phyloP scores from a whole-genome alignment of 257 asterid species.

The Gynochthodes officinalis region DNA sequence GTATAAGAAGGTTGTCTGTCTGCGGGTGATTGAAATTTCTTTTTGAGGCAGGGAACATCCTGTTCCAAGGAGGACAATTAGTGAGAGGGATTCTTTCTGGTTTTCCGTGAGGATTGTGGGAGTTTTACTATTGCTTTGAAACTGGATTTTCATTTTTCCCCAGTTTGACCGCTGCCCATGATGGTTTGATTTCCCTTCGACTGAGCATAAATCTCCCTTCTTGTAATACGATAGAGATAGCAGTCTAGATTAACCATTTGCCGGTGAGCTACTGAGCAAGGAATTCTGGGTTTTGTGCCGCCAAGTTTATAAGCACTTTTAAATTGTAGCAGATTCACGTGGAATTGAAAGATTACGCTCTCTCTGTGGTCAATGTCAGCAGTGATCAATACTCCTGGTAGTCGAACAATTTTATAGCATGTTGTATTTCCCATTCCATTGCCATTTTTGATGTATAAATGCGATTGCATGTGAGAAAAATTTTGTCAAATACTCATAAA shows the following conservation, averaged over 20 bases:
- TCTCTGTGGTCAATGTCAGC: slow-evolving; percentile 19
- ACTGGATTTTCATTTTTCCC: slow-evolving; percentile 20
- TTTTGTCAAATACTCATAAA: slow-evolving; percentile 34
- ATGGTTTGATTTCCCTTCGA: slow-evolving; percentile 33
- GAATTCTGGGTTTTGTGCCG: slow-evolving; percentile 18
- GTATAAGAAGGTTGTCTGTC: not conserved
- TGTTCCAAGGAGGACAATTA: slow-evolving; percentile 10
- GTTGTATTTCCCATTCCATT: slow-evolving; percentile 48
- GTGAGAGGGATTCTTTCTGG: slow-evolving; percentile 8
- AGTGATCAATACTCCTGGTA: slow-evolving; percentile 12
- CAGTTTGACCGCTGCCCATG: slow-evolving; percentile 21
- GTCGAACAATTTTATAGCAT: slow-evolving; percentile 30
- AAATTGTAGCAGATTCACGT: not conserved
- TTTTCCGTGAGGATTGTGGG: not conserved
- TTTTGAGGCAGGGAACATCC: not conserved
- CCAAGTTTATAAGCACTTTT: slow-evolving; percentile 8
- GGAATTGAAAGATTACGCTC: slow-evolving; percentile 3
- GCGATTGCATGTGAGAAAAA: slow-evolving; percentile 27
- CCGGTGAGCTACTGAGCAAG: slow-evolving; percentile 29
- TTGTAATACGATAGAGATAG: slow-evolving; percentile 31
- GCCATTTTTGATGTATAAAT: slow-evolving; percentile 48
- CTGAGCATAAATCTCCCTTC: slow-evolving; percentile 29
- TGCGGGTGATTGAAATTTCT: slow-evolving; percentile 17
- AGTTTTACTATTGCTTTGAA: slow-evolving; percentile 12
- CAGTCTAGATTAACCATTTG: slow-evolving; percentile 27